Evolutionary conservation across 495 filamentous ascomycete genomes (phyloP), one percentile per base, ranked within the genome.

Genomic region (Daldinia bambusicola): DNA sequence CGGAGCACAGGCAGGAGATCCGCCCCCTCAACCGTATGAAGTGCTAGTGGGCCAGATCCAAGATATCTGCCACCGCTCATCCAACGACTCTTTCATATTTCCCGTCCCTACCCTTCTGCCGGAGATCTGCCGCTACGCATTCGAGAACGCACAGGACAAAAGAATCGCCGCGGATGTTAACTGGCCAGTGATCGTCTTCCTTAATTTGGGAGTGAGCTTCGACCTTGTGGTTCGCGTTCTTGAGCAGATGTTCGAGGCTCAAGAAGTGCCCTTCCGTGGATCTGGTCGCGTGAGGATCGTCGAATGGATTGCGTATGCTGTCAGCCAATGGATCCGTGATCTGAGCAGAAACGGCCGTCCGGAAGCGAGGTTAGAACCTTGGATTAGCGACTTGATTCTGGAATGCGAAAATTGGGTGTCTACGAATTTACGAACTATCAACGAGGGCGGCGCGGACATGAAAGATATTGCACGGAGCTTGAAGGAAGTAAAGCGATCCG

Each of bases 141-240:
- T 93, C 53, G 89, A 94, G 69, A 81, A 91, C 68, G 89, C 91
- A 66, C 88, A 89, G 63, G 84, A 88, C 55, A 84, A 87, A 9
- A 87, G 86, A 37, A 89, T 92, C 5, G 79, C 76, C 0, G 82
- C 81, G 59, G 80, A 84, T 37, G 78, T 89, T 10, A 88, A 85
- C 63, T 99, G 95, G 95, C 89, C 95, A 1, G 83, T 95, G 31
- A 89, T 94, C 75, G 81, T 93, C 2, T 92, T 98, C 75, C 77
- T 96, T 30, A 87, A 90, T 41, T 85, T 97, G 16, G 88, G 86
- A 10, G 89, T 97, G 20, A 83, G 91, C 9, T 89, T 89, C 70
- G 92, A 97, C 67, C 84, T 89, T 1, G 82, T 98, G 14, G 85
- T 92, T 70, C 82, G 89, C 16, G 89, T 93, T 38, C 85, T 99